Evolutionary conservation across 2,329 filamentous ascomycete genomes (phyloP).

Genomic region (Ceratocystis alfenasii): DNA sequence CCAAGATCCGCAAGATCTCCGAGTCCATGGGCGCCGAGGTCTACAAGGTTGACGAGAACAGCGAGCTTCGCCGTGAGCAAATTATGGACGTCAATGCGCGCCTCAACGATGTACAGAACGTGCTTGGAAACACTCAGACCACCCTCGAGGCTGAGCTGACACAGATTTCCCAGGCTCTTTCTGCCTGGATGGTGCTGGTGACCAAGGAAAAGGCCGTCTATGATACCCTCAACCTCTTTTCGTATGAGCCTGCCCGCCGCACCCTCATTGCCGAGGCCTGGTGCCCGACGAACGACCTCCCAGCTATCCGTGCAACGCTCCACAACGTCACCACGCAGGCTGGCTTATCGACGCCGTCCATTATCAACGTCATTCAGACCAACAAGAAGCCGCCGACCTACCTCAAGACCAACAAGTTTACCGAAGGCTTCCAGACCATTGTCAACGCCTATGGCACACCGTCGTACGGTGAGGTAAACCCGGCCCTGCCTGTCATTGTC

Average conservation of each 20-base stretch:
- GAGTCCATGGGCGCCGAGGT: constrained; percentile 92
- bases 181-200: constrained; percentile 94
- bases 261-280: constrained; percentile 96
- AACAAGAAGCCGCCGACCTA: constrained; percentile 97
- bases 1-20: constrained; percentile 98
- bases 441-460: constrained; percentile 97
- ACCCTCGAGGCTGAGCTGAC: constrained; percentile 86
- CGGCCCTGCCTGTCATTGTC: constrained; percentile 84
- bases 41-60: constrained; percentile 96
- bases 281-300: constrained; percentile 85
- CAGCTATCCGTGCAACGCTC: constrained; percentile 80
- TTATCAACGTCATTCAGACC: constrained; percentile 94
- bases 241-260: constrained; percentile 88
- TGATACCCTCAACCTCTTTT: constrained; percentile 88
- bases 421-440: constrained; percentile 95
- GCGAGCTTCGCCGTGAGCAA: constrained; percentile 86
- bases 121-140: constrained; percentile 86
- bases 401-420: constrained; percentile 97
- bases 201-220: constrained; percentile 98
- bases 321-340: constrained; percentile 95
- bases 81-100: constrained; percentile 95
- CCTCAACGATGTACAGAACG: constrained; percentile 79
- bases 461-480: constrained; percentile 95
- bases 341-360: constrained; percentile 91
- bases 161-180: constrained; percentile 83